These are phyloP conservation scores for Adansonia madagascariensis DNA, from an alignment of 441 rosid species.

Conservation along the genomic window DNA sequence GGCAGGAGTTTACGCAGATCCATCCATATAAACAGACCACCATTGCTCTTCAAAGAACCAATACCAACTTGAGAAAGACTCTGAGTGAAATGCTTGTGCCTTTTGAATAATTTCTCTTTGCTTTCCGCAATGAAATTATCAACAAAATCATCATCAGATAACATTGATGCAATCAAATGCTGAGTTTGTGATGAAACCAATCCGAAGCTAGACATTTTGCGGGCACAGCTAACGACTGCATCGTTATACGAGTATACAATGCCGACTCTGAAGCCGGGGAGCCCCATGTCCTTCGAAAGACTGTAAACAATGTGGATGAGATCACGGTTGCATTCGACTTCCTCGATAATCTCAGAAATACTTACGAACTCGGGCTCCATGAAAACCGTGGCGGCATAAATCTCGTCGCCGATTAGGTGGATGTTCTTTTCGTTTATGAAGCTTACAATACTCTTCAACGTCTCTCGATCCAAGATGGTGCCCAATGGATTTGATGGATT, in stretches of 20 bases:
- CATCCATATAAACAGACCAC: conserved; percentile 93
- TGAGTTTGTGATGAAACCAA: conserved; percentile 91
- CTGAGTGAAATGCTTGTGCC: conserved; percentile 53
- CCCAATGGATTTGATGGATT: conserved; percentile 98
- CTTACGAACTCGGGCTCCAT: conserved; percentile 60
- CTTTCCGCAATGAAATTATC: conserved; percentile 57
- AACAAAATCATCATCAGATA: conserved; percentile 73
- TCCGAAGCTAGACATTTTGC: conserved; percentile 95
- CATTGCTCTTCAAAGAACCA: conserved; percentile 64
- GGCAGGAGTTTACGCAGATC: conserved; percentile 64
- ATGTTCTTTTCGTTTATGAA: conserved; percentile 79
- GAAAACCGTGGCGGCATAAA: conserved; percentile 85
- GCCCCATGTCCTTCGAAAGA: conserved; percentile 92
- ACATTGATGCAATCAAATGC: conserved; percentile 68
- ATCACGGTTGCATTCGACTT: conserved; percentile 50
- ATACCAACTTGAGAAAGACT: conserved; percentile 65
- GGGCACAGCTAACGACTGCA: conserved; percentile 62
- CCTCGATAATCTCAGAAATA: conserved; percentile 68
- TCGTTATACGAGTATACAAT: conserved; percentile 85
- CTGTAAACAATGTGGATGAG: conserved; percentile 85
- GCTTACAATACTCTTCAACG: conserved; percentile 52
- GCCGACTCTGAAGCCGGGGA: conserved; percentile 93
- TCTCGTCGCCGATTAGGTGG: conserved; percentile 85
- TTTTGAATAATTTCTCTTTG: conserved; percentile 52
- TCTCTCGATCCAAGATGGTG: conserved; percentile 63